Conservation (phyloP, 495 filamentous ascomycete species). For the Xylaria scruposa region DNA sequence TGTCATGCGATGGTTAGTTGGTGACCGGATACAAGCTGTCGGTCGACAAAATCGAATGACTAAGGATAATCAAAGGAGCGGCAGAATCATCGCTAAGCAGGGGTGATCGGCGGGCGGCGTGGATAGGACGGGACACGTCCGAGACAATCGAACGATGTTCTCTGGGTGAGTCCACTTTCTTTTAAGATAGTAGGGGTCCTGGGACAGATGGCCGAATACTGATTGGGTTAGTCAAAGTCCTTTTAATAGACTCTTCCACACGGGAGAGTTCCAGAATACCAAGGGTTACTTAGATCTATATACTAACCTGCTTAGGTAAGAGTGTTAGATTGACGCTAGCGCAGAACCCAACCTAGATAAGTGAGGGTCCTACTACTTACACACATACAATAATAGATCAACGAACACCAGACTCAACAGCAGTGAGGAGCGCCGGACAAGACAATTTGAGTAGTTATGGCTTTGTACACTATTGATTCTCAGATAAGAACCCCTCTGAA, state of each 20-base stretch:
- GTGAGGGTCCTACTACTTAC: neutral
- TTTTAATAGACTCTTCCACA: constrained; percentile 7
- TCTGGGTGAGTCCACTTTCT: constrained; percentile 17
- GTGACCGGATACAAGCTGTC: neutral
- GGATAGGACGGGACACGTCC: constrained; percentile 9
- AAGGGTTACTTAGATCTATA: neutral
- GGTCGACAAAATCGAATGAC: constrained; percentile 3
- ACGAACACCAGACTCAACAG: neutral
- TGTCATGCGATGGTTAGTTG: neutral
- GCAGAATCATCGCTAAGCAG: constrained; percentile 25
- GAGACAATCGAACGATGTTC: constrained; percentile 22
- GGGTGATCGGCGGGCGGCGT: constrained; percentile 22
- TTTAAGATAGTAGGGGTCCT: constrained; percentile 8
- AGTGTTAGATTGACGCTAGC: neutral
- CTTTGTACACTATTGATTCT: neutral
- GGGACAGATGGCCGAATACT: neutral
- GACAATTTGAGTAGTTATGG: neutral
- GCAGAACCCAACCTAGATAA: neutral
- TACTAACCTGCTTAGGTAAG: constrained; percentile 2
- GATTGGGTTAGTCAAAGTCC: neutral
- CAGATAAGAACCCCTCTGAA: neutral
- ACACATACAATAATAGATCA: neutral
- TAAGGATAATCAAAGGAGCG: constrained; percentile 13
- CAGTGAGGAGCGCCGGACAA: neutral
- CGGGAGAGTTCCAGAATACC: neutral